phyloP scores from a whole-genome alignment of 345 rosid genomes.

The Eucalyptus decipiens region DNA sequence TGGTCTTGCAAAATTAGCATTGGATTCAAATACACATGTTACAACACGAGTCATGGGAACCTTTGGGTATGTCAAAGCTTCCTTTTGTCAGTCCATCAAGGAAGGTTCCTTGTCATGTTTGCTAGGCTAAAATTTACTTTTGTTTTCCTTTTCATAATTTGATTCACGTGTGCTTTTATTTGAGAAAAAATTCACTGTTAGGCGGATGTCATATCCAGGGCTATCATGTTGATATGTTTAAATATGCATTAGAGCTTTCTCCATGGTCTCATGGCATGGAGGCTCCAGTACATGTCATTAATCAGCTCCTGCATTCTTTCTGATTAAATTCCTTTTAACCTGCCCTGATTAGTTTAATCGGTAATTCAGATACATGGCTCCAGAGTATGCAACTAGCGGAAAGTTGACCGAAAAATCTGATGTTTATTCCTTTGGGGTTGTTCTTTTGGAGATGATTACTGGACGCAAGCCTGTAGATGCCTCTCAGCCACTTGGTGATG shows the following conservation, averaged over 20 bases:
- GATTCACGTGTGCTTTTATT: neutral
- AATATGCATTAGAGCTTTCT: neutral
- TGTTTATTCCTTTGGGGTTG: slow-evolving; percentile 93
- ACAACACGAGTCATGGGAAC: slow-evolving; percentile 99
- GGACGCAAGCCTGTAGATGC: slow-evolving; percentile 95
- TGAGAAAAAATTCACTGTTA: neutral
- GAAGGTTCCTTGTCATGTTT: neutral
- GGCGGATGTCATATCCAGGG: neutral
- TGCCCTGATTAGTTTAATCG: neutral
- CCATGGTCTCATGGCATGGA: neutral
- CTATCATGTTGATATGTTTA: neutral
- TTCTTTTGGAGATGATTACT: slow-evolving; percentile 90
- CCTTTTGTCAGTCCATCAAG: neutral
- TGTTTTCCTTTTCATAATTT: neutral
- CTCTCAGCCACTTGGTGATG: slow-evolving; percentile 90
- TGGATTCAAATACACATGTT: slow-evolving; percentile 85
- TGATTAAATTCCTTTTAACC: neutral
- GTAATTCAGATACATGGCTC: slow-evolving; percentile 86
- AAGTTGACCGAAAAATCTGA: slow-evolving; percentile 94
- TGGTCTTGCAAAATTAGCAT: slow-evolving; percentile 89
- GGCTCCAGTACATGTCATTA: neutral
- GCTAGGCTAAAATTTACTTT: neutral
- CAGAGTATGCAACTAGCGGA: slow-evolving; percentile 95
- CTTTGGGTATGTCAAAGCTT: slow-evolving; percentile 53
- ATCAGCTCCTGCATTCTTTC: neutral